phyloP scores from a whole-genome alignment of 805 yeast genomes.

The Vanderwaltozyma polyspora region DNA sequence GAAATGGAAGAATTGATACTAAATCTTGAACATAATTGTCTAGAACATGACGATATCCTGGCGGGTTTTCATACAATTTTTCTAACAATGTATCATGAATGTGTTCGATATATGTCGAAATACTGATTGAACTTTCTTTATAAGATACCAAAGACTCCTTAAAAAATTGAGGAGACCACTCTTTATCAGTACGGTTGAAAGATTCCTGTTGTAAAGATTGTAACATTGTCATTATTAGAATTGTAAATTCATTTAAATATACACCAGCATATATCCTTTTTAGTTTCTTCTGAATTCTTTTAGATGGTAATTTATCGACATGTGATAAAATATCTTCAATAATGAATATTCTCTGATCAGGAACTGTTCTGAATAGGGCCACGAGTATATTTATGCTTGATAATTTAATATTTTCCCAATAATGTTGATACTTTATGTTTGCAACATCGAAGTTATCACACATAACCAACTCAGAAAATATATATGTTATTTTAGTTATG shows the following conservation, averaged over 20 bases:
- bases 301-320: slow-evolving; percentile 38
- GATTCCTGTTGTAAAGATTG: slow-evolving; percentile 15
- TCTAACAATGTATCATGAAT: slow-evolving; percentile 16
- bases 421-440: slow-evolving; percentile 6
- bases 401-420: slow-evolving; percentile 15
- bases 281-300: slow-evolving; percentile 27
- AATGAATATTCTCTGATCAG: slow-evolving; percentile 49
- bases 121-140: slow-evolving; percentile 1
- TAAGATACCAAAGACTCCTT: background rate
- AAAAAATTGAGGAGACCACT: background rate
- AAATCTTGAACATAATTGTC: slow-evolving; percentile 52
- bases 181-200: slow-evolving; percentile 1
- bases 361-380: slow-evolving; percentile 31
- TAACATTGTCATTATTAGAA: slow-evolving; percentile 17
- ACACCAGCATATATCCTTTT: slow-evolving; percentile 9
- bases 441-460: slow-evolving; percentile 7
- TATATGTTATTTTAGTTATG: slow-evolving; percentile 49
- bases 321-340: slow-evolving; percentile 47
- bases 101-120: slow-evolving; percentile 11
- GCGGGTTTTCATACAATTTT: slow-evolving; percentile 17
- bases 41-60: slow-evolving; percentile 29
- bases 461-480: slow-evolving; percentile 24
- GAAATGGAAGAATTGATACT: slow-evolving; percentile 34
- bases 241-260: slow-evolving; percentile 21
- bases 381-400: slow-evolving; percentile 20